Evolutionary conservation across 495 filamentous ascomycete genomes (phyloP), one percentile per base, ranked within the genome.

Genomic region (Neurospora tetrasperma): DNA sequence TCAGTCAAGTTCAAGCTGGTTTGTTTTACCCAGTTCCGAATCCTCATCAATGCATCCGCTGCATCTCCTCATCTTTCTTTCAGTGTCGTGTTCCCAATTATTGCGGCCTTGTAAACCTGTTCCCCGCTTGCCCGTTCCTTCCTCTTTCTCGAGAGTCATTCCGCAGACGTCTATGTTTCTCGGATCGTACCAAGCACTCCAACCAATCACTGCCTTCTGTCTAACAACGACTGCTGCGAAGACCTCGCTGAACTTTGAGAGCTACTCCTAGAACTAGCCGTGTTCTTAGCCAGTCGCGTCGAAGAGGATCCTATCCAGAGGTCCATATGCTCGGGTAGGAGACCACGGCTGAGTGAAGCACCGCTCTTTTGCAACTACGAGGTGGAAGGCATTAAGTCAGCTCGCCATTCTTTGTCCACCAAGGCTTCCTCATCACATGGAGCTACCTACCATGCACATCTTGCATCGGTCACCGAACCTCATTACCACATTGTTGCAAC

Each of bases 381-480:
- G 68, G 27, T 46, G 73, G 75, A 39, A 4, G 16, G 23, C 4
- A 35, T 16, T 9, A 12, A 3, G 27, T 74, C 14, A 72, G 70
- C n/a, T 12, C 31, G 16, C 54, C 16, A 35, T 66, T 5, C 54
- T n/a, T 41, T 71, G 18, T 18, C 12, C 27, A 9, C 10, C 42
- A 5, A 14, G 9, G 41, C 18, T 27, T 16, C n/a, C 16, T 43
- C 16, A 31, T 18, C 41, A 23, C 54, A 38, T 27, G 31, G 40
- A 35, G n/a, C n/a, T 42, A 81, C 80, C 44, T 77, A 85, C 85
- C 31, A 77, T 74, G 70, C 85, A 86, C 18, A 82, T 74, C 74
- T 80, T 80, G 73, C 85, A 86, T 35, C 82, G 75, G 20, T 85
- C 79, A 11, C 84, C 85, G 54, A 86, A 86, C 54, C 80, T 76